Conservation (phyloP, 805 yeast genomes). For the Candida succiphila region DNA sequence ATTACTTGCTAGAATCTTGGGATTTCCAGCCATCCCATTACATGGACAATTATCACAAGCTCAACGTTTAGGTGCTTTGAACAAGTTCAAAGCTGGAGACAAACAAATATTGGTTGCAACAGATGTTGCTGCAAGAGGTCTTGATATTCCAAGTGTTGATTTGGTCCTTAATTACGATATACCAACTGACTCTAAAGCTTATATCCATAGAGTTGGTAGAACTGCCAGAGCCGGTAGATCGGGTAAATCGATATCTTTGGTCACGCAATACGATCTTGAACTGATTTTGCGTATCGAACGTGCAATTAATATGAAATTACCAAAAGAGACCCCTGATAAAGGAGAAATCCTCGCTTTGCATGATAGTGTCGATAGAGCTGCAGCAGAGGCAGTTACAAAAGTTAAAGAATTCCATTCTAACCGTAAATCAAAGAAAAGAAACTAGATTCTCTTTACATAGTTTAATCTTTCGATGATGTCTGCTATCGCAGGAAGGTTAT, state of each 20-base stretch:
- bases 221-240: conserved; percentile 93
- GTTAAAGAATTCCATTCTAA: conserved; percentile 51
- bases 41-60: conserved; percentile 89
- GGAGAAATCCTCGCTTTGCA: conserved; percentile 70
- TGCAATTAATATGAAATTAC: conserved; percentile 73
- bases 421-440: conserved; percentile 12
- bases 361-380: conserved; percentile 84
- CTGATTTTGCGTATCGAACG: conserved; percentile 81
- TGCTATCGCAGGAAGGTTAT: too few relatives aligned
- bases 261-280: conserved; percentile 92
- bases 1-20: conserved; percentile 65
- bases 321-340: conserved; percentile 72
- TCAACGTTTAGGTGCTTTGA: conserved; percentile 74
- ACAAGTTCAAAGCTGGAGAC: conserved; percentile 67
- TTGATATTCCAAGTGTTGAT: conserved; percentile 90
- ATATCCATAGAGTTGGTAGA: conserved; percentile 95
- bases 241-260: conserved; percentile 78
- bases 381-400: conserved; percentile 78
- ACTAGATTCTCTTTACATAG: too few relatives aligned
- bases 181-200: conserved; percentile 95
- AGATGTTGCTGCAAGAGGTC: conserved; percentile 94
- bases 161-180: conserved; percentile 86
- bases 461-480: too few relatives aligned
- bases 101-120: conserved; percentile 68
- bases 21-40: conserved; percentile 83